These are phyloP conservation scores for Aspergillus sp. DNA, from an alignment of 2,329 filamentous ascomycete species.

Conservation along the genomic window DNA sequence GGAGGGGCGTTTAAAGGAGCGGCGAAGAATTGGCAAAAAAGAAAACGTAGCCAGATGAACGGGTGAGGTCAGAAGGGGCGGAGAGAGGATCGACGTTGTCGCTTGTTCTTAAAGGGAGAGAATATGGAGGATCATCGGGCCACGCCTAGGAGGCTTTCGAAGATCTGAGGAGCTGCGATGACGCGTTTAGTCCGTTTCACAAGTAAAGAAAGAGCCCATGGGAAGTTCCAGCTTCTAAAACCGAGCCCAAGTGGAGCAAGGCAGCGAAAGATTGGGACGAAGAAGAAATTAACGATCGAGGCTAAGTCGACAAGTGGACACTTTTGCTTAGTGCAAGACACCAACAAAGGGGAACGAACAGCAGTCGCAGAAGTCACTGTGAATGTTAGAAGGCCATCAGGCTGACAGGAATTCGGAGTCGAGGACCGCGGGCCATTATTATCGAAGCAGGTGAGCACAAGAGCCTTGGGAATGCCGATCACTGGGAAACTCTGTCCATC, in stretches of 20 bases:
- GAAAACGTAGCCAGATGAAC: not conserved
- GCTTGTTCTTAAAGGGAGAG: not conserved
- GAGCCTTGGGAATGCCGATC: slow-evolving; percentile 1
- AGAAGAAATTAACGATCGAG: not conserved
- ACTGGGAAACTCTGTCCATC: not conserved
- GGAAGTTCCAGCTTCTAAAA: slow-evolving; percentile 7
- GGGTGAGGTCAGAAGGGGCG: not conserved
- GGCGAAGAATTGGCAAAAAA: not conserved
- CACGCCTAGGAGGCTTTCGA: slow-evolving; percentile 13
- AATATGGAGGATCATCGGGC: slow-evolving; percentile 21
- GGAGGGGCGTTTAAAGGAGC: not conserved
- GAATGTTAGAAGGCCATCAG: too few species aligned
- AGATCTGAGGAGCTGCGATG: slow-evolving; percentile 11
- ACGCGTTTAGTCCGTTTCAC: slow-evolving; percentile 18
- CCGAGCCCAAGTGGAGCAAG: slow-evolving; percentile 7
- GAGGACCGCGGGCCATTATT: not conserved
- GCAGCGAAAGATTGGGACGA: not conserved
- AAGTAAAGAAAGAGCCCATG: not conserved
- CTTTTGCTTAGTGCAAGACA: not conserved
- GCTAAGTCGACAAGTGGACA: not conserved
- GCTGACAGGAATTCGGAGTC: not conserved
- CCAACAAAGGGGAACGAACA: not conserved
- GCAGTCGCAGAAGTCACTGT: too few species aligned
- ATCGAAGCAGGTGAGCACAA: not conserved
- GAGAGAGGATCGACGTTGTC: slow-evolving; percentile 4